Evolutionary conservation across 768 basidiomycete species (phyloP).

Genomic region (Dacryopinax spathularia): DNA sequence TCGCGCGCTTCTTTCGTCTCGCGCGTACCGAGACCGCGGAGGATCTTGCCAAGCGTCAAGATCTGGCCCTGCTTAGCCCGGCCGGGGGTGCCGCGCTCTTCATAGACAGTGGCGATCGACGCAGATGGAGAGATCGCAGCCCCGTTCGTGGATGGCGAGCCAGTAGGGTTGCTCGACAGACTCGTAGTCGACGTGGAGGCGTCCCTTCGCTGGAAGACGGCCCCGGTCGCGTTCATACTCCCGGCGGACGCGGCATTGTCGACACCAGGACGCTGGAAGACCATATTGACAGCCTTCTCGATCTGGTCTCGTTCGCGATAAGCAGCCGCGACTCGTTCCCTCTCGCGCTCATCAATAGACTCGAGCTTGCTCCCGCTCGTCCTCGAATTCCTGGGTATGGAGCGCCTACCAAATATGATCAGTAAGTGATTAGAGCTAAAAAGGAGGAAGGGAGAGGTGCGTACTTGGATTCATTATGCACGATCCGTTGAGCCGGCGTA

Average conservation of each 20-base stretch:
- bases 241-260: too few relatives aligned
- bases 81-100: background rate
- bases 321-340: background rate
- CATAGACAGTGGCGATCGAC: background rate
- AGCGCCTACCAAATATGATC: background rate
- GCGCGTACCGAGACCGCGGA: background rate
- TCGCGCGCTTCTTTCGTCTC: too few relatives aligned
- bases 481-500: background rate
- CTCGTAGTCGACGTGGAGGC: background rate
- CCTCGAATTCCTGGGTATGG: background rate
- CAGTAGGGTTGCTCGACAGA: background rate
- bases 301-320: background rate
- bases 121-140: background rate
- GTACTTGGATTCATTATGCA: background rate
- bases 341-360: background rate
- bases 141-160: too few relatives aligned
- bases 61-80: background rate
- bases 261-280: too few relatives aligned
- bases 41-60: background rate
- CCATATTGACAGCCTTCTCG: background rate
- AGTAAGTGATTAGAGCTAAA: too few relatives aligned
- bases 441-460: background rate
- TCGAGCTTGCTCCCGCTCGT: background rate
- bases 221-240: too few relatives aligned
- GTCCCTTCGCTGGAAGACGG: background rate